Conservation (phyloP, 176 grass and related monocot species). For the Pontederia paniculata region DNA sequence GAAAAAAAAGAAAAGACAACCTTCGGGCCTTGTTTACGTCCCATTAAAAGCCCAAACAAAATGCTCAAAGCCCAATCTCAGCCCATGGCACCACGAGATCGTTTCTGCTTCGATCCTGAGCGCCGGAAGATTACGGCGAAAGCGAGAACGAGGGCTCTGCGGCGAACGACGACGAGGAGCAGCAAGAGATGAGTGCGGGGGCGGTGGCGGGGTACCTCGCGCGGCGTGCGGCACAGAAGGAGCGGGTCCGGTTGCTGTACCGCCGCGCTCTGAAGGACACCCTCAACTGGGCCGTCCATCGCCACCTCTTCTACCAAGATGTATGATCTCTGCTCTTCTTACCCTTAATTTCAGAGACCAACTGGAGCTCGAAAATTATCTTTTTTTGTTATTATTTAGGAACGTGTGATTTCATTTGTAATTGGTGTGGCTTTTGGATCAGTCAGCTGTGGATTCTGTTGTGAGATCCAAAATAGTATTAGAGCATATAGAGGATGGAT, state of each 20-base stretch:
- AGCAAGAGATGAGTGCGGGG: constrained; percentile 1
- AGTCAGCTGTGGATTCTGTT: too few species aligned
- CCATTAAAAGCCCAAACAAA: too few species aligned
- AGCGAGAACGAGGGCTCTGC: too few species aligned
- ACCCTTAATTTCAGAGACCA: neutral
- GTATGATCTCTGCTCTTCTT: constrained; percentile 17
- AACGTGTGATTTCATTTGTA: neutral
- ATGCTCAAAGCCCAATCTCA: too few species aligned
- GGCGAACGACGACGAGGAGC: neutral
- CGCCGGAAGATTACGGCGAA: too few species aligned
- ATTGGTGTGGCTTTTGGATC: too few species aligned
- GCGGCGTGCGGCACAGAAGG: constrained; percentile 77
- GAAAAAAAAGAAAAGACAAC: too few species aligned
- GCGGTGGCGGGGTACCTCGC: constrained; percentile 60
- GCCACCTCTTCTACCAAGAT: constrained; percentile 93
- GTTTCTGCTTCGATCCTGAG: too few species aligned
- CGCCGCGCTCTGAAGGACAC: constrained; percentile 79
- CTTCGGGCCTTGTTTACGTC: too few species aligned
- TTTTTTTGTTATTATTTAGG: constrained; percentile 6
- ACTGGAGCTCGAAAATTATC: constrained; percentile 9
- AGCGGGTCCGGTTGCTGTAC: constrained; percentile 88
- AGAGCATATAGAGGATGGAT: too few species aligned
- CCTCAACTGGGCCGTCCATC: constrained; percentile 97
- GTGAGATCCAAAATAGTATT: too few species aligned
- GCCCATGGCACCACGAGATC: too few species aligned